Base-by-base conservation (phyloP, 345 rosid species). In the Salix caprea region DNA sequence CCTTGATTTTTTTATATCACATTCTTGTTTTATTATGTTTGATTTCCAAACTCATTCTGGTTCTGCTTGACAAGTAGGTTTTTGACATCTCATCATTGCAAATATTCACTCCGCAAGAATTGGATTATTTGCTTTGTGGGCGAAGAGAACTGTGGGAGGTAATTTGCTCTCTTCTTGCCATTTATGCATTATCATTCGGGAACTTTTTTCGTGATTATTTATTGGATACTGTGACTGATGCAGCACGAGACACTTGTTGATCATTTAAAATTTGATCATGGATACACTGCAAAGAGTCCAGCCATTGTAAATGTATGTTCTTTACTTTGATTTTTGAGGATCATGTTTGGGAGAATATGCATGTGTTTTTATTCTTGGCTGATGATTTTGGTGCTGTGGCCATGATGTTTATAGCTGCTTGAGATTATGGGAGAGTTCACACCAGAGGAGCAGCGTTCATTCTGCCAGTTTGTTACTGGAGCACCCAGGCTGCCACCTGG, bases 401-500 rank as follows among this genome's bases (percentile, higher is more conserved):
- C 76, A 26, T 77, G 37, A n/a, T 71, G 69, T 77, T 24, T 30
- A 21, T 82, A 96, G 99, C 88, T 96, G 30, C 88, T 96, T 72
- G 98, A 96, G 90, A 94, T 96, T 32, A 94, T 96, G 99, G 99
- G 97, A 76, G 98, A 91, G 80, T 86, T 96, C 77, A 86, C 97
- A 78, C 97, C 98, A 67, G 97, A 96, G 86, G 94, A 91, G 80
- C 98, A 96, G 86, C 91, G 92, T 74, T 90, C 99, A 42, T 96
- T 96, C 89, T 96, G 99, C 85, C 98, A 92, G 69, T 96, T 94
- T 82, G 98, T 96, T 48, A 96, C 99, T 18, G 99, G 99, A 75
- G 99, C 98, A 71, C 98, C 98, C n/a, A 86, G 98, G 82, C 92
- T 96, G 81, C 99, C 98, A 62, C 97, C 98, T 37, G 99, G 99